Base-by-base conservation (phyloP, 2,329 filamentous ascomycete species). In the Shiraia sp. region DNA sequence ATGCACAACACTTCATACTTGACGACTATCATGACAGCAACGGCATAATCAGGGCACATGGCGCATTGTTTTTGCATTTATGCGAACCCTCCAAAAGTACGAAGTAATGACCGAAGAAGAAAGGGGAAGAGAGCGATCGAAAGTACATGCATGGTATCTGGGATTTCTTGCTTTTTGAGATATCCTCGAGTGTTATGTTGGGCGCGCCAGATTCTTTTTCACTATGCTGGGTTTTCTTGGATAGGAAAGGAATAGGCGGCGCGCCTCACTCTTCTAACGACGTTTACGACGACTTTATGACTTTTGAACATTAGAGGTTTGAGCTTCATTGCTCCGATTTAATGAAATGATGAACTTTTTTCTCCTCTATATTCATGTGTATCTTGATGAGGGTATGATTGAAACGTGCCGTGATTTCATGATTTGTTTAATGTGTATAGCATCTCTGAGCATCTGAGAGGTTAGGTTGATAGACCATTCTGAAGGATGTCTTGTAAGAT, bases 111-210 rank as follows among this genome's bases (percentile, higher is more conserved):
- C 22, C 28, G 26, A 16, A 15, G 32, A 22, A 10, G 36, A 28
- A 27, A 10, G 10, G n/a, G 13, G 23, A n/a, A 51, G 47, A 61
- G 55, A 62, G 47, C 50, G 45, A 59, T 51, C 19, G 8, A 22
- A 22, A n/a, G n/a, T n/a, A n/a, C n/a, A 8, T 22, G 8, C 19
- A 47, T 53, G 56, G 48, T 49, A 53, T 55, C 45, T 49, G 48
- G 52, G 50, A 47, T 49, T 40, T 51, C 51, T 45, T 50, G 53
- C n/a, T 52, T 42, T 15, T 31, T 31, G 26, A 45, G 45, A 66
- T 66, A 66, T 65, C 60, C 47, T 60, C 36, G 65, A 65, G 63
- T 66, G 65, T 65, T 53, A 65, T 47, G 61, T 55, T 41, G 61
- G 63, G 63, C 56, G 53, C 27, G 14, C 14, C 32, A 25, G n/a